Percentiles rank a stretch among this genome's conserved stretches.
phyloP scores from a whole-genome alignment of 2,329 filamentous ascomycete genomes.

The Clathrospora elynae region DNA sequence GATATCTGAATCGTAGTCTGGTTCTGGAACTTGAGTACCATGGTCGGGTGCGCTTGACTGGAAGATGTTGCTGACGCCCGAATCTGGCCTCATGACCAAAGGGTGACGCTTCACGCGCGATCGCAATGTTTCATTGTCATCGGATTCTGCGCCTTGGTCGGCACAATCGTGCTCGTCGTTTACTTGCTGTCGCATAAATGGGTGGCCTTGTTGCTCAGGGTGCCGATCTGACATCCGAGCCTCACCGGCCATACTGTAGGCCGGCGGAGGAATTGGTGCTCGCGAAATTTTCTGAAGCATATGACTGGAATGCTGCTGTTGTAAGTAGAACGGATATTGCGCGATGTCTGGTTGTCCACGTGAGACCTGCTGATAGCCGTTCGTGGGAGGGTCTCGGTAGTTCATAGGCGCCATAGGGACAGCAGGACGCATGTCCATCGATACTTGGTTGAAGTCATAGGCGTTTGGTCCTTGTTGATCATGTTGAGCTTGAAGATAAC shows the following conservation, averaged over 20 bases:
- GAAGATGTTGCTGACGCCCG: constrained; percentile 2
- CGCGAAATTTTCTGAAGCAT: neutral
- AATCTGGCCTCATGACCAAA: constrained; percentile 9
- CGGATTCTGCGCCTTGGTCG: constrained; percentile 5
- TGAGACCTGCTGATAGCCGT: neutral
- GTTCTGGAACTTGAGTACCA: neutral
- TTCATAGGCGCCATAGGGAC: constrained; percentile 1
- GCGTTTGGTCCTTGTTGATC: neutral
- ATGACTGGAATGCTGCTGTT: neutral
- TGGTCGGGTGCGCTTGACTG: neutral
- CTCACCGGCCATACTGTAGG: neutral
- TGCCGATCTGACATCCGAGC: neutral
- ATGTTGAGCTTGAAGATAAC: neutral
- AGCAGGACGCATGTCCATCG: neutral
- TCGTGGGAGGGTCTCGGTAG: constrained; percentile 2
- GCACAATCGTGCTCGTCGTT: neutral
- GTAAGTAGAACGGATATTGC: neutral
- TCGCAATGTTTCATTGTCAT: constrained; percentile 28
- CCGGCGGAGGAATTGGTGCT: neutral
- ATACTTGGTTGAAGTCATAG: neutral
- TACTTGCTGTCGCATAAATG: neutral
- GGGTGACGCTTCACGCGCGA: constrained; percentile 15
- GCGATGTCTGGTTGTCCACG: no score
- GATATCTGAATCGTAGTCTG: constrained; percentile 2
- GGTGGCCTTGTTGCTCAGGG: neutral